A percentile compares a stretch with the other conserved stretches of the same genome.
Conservation (phyloP, 768 basidiomycete genomes). For the Leccinum incarnatum region DNA sequence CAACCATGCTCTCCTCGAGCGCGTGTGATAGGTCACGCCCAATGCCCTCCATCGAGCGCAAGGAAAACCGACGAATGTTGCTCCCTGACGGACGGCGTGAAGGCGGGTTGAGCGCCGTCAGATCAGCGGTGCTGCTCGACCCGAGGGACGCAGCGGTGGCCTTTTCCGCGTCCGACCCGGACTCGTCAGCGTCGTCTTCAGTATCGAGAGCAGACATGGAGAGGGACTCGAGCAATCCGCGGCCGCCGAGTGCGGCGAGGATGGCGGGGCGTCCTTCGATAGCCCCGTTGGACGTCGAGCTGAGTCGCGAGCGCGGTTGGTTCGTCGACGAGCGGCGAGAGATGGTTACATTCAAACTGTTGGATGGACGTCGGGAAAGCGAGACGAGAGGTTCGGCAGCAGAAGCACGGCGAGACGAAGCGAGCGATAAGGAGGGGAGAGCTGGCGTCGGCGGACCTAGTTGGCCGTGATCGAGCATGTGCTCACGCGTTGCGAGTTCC, state of each 20-base stretch:
- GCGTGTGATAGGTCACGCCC: conserved; percentile 31
- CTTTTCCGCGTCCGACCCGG: conserved; percentile 18
- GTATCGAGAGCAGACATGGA: conserved; percentile 55
- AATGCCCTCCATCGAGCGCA: conserved; percentile 32
- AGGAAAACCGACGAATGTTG: conserved; percentile 14
- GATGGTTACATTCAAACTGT: conserved; percentile 29
- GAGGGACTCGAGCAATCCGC: conserved; percentile 38
- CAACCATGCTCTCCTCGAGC: conserved; percentile 23
- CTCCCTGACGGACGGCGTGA: conserved; percentile 12
- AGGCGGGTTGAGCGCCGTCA: not conserved
- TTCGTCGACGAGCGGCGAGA: conserved; percentile 27
- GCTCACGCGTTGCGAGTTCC: conserved; percentile 85
- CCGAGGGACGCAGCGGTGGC: not conserved
- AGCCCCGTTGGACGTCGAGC: conserved; percentile 18
- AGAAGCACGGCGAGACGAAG: conserved; percentile 44
- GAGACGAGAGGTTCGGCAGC: conserved; percentile 6
- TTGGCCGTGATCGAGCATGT: conserved; percentile 90
- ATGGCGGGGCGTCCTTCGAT: conserved; percentile 22
- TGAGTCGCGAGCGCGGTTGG: conserved; percentile 24
- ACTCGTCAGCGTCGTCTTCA: conserved; percentile 38
- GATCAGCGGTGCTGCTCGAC: not conserved
- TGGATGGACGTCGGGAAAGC: conserved; percentile 20
- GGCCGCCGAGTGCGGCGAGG: conserved; percentile 27
- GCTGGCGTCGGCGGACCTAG: conserved; percentile 66
- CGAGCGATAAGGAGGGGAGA: conserved; percentile 42